These are phyloP conservation scores for Hypomontagnella submonticulosa DNA, from an alignment of 495 filamentous ascomycete species.

Conservation along the genomic window DNA sequence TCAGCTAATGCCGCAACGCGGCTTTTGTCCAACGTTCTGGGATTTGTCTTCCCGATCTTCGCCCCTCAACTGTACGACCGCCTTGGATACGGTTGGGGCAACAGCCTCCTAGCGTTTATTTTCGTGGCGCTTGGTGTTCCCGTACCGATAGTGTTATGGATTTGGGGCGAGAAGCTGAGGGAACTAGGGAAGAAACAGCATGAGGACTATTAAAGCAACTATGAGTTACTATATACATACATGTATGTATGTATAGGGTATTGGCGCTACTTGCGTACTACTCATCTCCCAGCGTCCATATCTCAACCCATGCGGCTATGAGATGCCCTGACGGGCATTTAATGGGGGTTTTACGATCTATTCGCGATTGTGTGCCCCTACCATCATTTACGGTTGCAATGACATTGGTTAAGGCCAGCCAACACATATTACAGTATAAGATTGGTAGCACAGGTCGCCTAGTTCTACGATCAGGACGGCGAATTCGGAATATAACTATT, in stretches of 20 bases:
- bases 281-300: background rate
- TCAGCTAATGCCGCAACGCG: constrained; percentile 36
- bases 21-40: constrained; percentile 39
- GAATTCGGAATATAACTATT: too few species aligned
- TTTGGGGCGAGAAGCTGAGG: constrained; percentile 48
- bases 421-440: too few species aligned
- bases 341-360: too few species aligned
- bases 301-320: too few species aligned
- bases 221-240: background rate
- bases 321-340: too few species aligned
- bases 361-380: too few species aligned
- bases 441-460: too few species aligned
- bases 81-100: constrained; percentile 63
- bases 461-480: too few species aligned
- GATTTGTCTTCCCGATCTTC: constrained; percentile 64
- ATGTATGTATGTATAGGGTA: too few species aligned
- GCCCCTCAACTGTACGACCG: constrained; percentile 60
- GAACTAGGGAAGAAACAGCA: constrained; percentile 16
- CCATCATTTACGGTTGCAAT: too few species aligned
- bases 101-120: constrained; percentile 61
- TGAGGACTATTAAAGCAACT: background rate
- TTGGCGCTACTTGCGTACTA: too few species aligned
- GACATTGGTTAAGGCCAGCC: too few species aligned
- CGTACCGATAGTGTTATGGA: constrained; percentile 56
- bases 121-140: constrained; percentile 54